Percentiles rank a stretch among this genome's conserved stretches.
phyloP scores from a whole-genome alignment of 305 asterid species.

The Solanum hybrid region DNA sequence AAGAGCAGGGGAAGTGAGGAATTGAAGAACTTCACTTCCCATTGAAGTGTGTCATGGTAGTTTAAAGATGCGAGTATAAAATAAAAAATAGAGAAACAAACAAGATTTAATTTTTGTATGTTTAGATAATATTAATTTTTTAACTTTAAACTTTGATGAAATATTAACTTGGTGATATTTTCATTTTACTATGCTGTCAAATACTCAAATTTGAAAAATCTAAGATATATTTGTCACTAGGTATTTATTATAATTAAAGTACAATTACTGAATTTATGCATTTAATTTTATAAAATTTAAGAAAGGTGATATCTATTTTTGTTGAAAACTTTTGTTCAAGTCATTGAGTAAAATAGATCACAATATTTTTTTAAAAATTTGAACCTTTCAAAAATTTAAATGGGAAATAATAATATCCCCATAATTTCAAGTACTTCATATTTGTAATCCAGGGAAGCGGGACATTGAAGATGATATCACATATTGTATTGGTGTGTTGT shows the following conservation, averaged over 20 bases:
- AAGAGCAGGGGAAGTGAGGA: not conserved
- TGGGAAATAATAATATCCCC: not conserved
- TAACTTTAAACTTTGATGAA: not conserved
- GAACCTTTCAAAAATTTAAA: not conserved
- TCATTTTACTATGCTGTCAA: not conserved
- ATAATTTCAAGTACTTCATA: not conserved
- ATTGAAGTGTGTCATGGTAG: not conserved
- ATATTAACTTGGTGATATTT: not conserved
- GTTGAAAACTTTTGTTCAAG: not conserved
- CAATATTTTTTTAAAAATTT: not conserved
- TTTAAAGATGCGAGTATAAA: not conserved
- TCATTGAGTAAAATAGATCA: not conserved
- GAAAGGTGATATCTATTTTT: not conserved
- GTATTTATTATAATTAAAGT: not conserved
- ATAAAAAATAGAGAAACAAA: not conserved
- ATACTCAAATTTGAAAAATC: not conserved
- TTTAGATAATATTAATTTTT: no score
- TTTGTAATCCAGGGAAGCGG: not conserved
- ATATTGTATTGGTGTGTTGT: not conserved
- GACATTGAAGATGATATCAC: not conserved
- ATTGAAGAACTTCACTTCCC: conserved; percentile 13
- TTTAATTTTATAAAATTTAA: not conserved
- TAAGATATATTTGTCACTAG: not conserved
- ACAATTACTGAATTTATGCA: not conserved
- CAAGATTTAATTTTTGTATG: no score